phyloP scores from a whole-genome alignment of 129 eudicot genomes.

The Flaveria ramosissima region DNA sequence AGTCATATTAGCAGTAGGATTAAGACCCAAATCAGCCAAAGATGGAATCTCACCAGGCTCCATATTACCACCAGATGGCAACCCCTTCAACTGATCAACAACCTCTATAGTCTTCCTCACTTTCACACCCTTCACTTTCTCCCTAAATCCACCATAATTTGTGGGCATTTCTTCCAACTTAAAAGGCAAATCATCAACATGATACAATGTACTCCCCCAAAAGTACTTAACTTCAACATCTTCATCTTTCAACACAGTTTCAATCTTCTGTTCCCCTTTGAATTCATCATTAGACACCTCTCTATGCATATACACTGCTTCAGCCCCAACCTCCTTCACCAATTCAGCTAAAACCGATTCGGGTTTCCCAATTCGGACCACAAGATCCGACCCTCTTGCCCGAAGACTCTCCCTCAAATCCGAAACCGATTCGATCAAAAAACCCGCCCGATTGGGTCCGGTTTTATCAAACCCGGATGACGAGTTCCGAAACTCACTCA shows the following conservation, averaged over 20 bases:
- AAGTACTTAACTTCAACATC: constrained; percentile 91
- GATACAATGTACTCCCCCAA: constrained; percentile 99
- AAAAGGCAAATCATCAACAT: constrained; percentile 87
- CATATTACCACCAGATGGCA: constrained; percentile 75
- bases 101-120: constrained; percentile 79
- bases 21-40: constrained; percentile 85
- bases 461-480: constrained; percentile 81
- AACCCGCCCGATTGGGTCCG: constrained; percentile 79
- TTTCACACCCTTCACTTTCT: constrained; percentile 71
- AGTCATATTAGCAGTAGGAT: constrained; percentile 58
- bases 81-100: constrained; percentile 71
- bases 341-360: constrained; percentile 70
- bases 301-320: constrained; percentile 69
- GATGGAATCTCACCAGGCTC: constrained; percentile 90
- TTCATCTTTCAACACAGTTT: constrained; percentile 74
- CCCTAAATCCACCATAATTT: constrained; percentile 87
- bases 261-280: constrained; percentile 77
- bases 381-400: constrained; percentile 82
- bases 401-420: constrained; percentile 66
- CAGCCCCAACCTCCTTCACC: constrained; percentile 81
- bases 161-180: constrained; percentile 83
- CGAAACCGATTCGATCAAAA: constrained; percentile 71
- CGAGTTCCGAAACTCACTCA: constrained; percentile 75
- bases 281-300: constrained; percentile 91
- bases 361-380: constrained; percentile 78